Conservation (phyloP, 805 yeast genomes). For the Lipomyces japonicus region DNA sequence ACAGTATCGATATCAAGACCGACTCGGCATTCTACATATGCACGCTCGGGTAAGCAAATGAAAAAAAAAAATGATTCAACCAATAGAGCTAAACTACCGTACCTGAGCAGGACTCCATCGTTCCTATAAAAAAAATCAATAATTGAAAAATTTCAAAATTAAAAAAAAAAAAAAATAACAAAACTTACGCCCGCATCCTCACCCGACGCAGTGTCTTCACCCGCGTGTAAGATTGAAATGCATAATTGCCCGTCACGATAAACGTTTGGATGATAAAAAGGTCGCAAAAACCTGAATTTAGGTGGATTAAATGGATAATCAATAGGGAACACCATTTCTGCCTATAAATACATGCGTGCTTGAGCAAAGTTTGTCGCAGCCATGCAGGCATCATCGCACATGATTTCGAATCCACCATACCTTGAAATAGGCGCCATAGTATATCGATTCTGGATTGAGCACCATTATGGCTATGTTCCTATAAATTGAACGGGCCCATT, state of each 20-base stretch:
- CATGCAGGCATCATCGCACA: neutral
- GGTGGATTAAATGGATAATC: constrained; percentile 95
- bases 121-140: constrained; percentile 16
- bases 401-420: constrained; percentile 21
- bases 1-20: constrained; percentile 83
- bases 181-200: constrained; percentile 23
- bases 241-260: constrained; percentile 91
- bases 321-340: constrained; percentile 87
- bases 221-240: constrained; percentile 85
- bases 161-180: neutral
- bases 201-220: constrained; percentile 85
- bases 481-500: neutral
- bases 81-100: no score
- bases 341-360: constrained; percentile 37
- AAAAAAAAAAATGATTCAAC: no score
- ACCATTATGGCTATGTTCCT: constrained; percentile 93
- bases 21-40: constrained; percentile 70
- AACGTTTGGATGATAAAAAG: constrained; percentile 92
- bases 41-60: neutral
- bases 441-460: constrained; percentile 79
- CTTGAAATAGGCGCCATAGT: constrained; percentile 90
- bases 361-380: neutral
- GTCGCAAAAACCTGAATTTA: constrained; percentile 83
- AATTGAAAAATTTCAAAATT: neutral
- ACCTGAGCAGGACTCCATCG: constrained; percentile 51